phyloP scores from a whole-genome alignment of 805 yeast species.

The Myxozyma monticola region DNA sequence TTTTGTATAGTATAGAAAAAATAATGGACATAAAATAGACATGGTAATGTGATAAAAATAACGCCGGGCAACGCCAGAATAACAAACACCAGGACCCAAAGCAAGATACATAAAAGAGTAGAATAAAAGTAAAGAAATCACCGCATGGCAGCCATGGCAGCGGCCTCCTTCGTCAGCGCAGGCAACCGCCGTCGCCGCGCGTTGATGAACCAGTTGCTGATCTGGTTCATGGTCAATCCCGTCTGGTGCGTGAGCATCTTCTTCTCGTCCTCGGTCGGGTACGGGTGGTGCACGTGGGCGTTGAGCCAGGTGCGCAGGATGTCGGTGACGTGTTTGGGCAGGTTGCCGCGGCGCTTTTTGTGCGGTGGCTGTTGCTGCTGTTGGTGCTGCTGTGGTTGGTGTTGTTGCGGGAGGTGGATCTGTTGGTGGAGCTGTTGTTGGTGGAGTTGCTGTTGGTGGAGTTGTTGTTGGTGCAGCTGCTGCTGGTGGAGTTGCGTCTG shows the following conservation, averaged over 20 bases:
- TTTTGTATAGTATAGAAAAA: no score
- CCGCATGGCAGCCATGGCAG: constrained; percentile 21
- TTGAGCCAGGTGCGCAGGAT: constrained; percentile 72
- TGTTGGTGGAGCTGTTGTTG: not conserved
- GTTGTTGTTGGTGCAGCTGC: constrained; percentile 1
- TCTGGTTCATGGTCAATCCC: constrained; percentile 76
- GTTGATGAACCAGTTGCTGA: constrained; percentile 85
- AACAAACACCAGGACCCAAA: no score
- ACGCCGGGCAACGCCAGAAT: no score
- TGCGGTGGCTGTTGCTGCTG: constrained; percentile 5
- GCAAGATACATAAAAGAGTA: not conserved
- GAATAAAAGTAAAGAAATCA: not conserved
- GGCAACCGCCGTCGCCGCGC: constrained; percentile 75
- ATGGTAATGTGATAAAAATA: not conserved
- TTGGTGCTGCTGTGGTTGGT: not conserved
- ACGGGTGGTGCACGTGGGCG: constrained; percentile 75
- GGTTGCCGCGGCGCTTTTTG: constrained; percentile 60
- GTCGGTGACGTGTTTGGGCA: constrained; percentile 76
- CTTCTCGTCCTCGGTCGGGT: constrained; percentile 80
- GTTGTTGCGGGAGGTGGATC: not conserved
- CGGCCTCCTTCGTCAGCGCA: constrained; percentile 31
- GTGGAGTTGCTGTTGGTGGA: not conserved
- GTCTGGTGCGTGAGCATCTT: constrained; percentile 66
- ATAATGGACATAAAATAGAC: no score
- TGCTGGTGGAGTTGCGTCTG: constrained; percentile 18